Base-by-base conservation (phyloP, 2,329 filamentous ascomycete genomes). In the Phialophora expanda region DNA sequence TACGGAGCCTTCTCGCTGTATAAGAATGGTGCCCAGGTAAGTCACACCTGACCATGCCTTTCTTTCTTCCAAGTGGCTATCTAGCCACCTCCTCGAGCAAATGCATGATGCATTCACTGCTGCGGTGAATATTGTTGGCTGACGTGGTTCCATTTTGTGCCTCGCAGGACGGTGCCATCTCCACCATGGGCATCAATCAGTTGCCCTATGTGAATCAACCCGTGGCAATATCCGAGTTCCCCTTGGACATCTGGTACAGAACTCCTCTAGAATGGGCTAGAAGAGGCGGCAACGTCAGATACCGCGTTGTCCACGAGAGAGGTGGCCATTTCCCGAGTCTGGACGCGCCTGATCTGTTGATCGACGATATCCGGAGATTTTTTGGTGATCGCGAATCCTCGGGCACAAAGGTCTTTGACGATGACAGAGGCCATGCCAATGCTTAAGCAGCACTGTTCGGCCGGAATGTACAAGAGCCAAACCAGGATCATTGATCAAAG, bases 271-370 rank as follows among this genome's bases (percentile, higher is more conserved):
- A 66, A 4, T 69, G 66, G 66, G 64, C 64, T 7, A 58, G 53
- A 46, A 54, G 66, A 41, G 20, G 50, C n/a, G 66, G 66, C 8
- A 66, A 66, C 48, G 64, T 69, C 9, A 53, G 54, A 32, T 51
- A 51, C 14, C 34, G 58, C 11, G 54, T 32, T n/a, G 58, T 66
- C 24, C 66, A 66, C 71, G 75, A 80, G 12, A 74, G 73, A 17
- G 83, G 83, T 5, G 83, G 83, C 0, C 83, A 85, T 75, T 85
- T 85, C 30, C 73, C 82, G 81, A 6, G 81, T 82, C 17, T 83
- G 78, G 77, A 82, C 85, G 69, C 74, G 75, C 9, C 83, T 82
- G 78, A 82, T 64, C 72, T 78, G 4, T 75, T 85, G 53, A 78
- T 75, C 1, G 70, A 70, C 3, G 83, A 85, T 74, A 63, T 85